A percentile compares a stretch with the other conserved stretches of the same genome.
These are phyloP conservation scores for Acer saccharum DNA, from an alignment of 345 rosid genomes.

Conservation along the genomic window DNA sequence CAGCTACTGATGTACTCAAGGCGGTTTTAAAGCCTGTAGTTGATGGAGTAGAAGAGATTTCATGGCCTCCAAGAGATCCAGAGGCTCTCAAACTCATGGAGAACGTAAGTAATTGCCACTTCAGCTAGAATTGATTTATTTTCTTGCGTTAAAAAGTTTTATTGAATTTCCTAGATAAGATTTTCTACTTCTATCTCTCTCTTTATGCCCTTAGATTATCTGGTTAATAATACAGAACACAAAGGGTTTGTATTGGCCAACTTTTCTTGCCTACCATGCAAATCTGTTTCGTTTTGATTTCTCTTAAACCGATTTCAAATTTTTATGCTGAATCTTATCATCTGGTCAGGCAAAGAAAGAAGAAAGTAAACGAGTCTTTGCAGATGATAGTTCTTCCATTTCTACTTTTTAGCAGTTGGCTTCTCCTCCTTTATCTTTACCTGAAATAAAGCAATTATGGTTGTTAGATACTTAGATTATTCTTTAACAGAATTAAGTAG, in stretches of 20 bases:
- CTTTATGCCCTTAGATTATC: neutral
- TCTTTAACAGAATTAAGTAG: neutral
- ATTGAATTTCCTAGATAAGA: neutral
- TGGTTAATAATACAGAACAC: neutral
- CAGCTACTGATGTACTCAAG: conserved; percentile 86
- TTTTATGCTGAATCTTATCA: neutral
- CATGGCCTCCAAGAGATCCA: conserved; percentile 86
- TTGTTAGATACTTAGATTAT: neutral
- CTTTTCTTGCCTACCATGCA: conserved; percentile 2
- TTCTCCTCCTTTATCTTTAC: neutral
- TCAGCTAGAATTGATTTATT: conserved; percentile 8
- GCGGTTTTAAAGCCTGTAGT: conserved; percentile 69
- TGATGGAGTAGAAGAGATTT: conserved; percentile 63
- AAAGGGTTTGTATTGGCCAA: neutral
- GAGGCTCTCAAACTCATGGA: conserved; percentile 73
- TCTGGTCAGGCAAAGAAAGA: neutral
- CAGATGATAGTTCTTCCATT: neutral
- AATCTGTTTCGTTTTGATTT: neutral
- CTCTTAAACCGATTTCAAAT: neutral
- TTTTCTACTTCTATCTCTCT: neutral
- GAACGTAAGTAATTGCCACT: conserved; percentile 40
- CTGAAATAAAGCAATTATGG: neutral
- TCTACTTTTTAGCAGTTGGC: neutral
- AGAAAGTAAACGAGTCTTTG: neutral
- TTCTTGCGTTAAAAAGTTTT: neutral